Evolutionary conservation across 2,329 filamentous ascomycete species (phyloP).

Genomic region (Elsinoe fawcettii): DNA sequence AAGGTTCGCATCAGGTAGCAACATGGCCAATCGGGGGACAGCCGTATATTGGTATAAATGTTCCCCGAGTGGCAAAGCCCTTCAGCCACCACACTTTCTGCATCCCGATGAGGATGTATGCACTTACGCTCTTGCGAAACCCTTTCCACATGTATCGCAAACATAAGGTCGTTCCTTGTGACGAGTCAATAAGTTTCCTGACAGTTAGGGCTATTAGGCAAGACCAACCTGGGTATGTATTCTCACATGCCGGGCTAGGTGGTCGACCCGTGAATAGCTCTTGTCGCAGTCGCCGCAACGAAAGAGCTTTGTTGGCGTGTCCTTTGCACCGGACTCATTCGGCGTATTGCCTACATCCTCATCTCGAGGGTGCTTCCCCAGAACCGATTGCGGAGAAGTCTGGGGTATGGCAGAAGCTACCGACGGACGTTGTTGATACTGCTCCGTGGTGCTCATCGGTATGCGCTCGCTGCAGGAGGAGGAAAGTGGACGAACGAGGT

Average conservation of each 20-base stretch:
- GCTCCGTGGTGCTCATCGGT: conserved; percentile 13
- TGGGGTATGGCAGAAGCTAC: conserved; percentile 9
- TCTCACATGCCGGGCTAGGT: conserved; percentile 45
- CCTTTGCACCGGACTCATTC: background rate
- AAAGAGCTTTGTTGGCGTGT: conserved; percentile 28
- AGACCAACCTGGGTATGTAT: conserved; percentile 31
- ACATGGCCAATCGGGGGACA: background rate
- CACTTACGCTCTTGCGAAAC: conserved; percentile 38
- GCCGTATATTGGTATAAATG: background rate
- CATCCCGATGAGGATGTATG: background rate
- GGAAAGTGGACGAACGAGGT: conserved; percentile 12
- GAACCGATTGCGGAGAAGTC: conserved; percentile 16
- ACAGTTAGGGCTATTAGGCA: background rate
- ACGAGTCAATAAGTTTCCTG: background rate
- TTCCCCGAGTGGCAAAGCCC: background rate
- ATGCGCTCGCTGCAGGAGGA: conserved; percentile 8
- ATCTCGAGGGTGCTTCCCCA: conserved; percentile 17
- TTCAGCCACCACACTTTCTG: background rate
- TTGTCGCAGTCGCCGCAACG: conserved; percentile 47
- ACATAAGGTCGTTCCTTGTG: conserved; percentile 40
- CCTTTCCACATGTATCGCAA: conserved; percentile 40
- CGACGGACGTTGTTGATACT: conserved; percentile 5
- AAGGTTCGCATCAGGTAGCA: background rate
- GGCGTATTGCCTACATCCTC: conserved; percentile 1
- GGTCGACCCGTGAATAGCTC: conserved; percentile 46